phyloP scores from a whole-genome alignment of 148 eudicot species.

The Vaccinium darrowii region DNA sequence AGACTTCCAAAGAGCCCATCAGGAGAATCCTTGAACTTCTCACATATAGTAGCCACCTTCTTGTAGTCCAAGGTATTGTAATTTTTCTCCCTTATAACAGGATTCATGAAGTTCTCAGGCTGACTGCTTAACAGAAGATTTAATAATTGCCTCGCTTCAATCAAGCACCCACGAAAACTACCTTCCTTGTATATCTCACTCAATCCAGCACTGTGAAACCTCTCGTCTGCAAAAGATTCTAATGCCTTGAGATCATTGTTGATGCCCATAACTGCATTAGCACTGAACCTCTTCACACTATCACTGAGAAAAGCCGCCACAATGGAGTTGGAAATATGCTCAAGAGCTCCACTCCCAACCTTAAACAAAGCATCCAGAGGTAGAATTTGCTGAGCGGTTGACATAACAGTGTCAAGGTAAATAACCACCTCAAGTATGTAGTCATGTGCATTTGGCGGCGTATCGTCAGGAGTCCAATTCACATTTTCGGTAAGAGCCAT shows the following conservation, averaged over 20 bases:
- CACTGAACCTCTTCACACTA: slow-evolving; percentile 74
- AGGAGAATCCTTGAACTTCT: slow-evolving; percentile 82
- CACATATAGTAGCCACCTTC: slow-evolving; percentile 79
- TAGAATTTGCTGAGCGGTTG: slow-evolving; percentile 83
- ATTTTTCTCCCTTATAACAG: slow-evolving; percentile 73
- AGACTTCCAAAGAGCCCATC: slow-evolving; percentile 93
- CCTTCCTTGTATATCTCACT: slow-evolving; percentile 80
- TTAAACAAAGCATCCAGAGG: too few species aligned
- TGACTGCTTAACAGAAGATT: slow-evolving; percentile 84
- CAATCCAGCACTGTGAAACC: too few species aligned
- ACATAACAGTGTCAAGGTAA: slow-evolving; percentile 71
- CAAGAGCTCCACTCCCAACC: too few species aligned
- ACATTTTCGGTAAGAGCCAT: slow-evolving; percentile 67
- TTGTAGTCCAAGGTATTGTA: slow-evolving; percentile 72
- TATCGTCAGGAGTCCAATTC: slow-evolving; percentile 81
- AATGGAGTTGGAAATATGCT: slow-evolving; percentile 76
- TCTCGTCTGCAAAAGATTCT: slow-evolving; percentile 84
- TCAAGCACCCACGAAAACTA: slow-evolving; percentile 58
- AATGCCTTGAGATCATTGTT: slow-evolving; percentile 65
- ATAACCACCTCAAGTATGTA: slow-evolving; percentile 71
- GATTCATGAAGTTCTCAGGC: slow-evolving; percentile 95
- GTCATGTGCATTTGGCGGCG: slow-evolving; percentile 50
- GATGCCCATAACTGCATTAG: slow-evolving; percentile 69
- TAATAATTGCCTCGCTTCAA: slow-evolving; percentile 78
- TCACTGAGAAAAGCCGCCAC: slow-evolving; percentile 79